Base-by-base conservation (phyloP, 2,329 filamentous ascomycete species). In the Cordyceps cicadae region DNA sequence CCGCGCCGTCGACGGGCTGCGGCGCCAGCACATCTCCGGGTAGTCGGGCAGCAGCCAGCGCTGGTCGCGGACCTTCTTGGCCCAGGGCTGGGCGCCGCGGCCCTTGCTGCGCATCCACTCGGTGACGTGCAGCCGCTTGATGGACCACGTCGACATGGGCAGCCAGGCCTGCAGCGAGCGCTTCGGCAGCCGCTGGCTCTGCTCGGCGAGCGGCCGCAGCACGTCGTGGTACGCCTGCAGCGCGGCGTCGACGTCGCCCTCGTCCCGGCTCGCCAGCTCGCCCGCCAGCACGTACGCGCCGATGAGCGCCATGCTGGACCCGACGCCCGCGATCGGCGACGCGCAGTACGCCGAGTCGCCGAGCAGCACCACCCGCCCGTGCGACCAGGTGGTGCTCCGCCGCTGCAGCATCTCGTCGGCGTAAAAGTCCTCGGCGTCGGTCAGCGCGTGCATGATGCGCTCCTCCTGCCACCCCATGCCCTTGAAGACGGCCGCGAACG, bases 1-100 rank as follows among this genome's bases (percentile, higher is more conserved):
- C 15, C 55, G 46, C 17, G 46, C 48, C 45, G 55, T 58, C 46
- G 55, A 58, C 53, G 53, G 53, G 9, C 43, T 41, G 34, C 55
- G 41, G n/a, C 56, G 48, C 66, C 29, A 69, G 66, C 59, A 61
- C 59, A 61, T 61, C 21, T 55, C 52, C 15, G 59, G 59, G 32
- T 61, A 61, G 26, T 61, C 59, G 9, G 59, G 59, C 45, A 61
- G 52, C 15, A 43, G 19, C 59, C 59, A 61, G 43, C 32, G 34
- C 17, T 61, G 51, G 17, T 34, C 53, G 43, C 49, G 19, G 11
- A 51, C 45, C 32, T 56, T 43, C 15, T 54, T 56, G 17, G 59
- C 52, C 59, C 52, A 56, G 12, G 59, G 45, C 51, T 49, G 52
- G 17, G 53, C 34, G 32, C 59, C 52, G n/a, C 14, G 29, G 11